Percentiles rank a stretch among this genome's conserved stretches.
Evolutionary conservation across 345 rosid species (phyloP).

Genomic region (Boechera stricta): DNA sequence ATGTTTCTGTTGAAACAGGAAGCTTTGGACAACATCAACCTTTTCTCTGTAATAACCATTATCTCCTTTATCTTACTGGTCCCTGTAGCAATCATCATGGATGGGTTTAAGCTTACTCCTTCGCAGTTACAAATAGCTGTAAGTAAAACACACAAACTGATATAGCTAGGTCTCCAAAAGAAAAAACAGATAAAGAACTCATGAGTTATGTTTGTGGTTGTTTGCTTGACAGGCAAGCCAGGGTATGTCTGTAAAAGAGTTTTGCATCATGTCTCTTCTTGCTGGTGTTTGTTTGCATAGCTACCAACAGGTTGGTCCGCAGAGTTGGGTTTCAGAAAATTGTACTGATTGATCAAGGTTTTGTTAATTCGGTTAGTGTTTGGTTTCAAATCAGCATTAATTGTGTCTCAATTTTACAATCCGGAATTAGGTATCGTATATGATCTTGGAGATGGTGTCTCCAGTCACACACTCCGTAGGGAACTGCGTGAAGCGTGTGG

Average conservation of each 20-base stretch:
- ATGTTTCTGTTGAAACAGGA: conserved; percentile 52
- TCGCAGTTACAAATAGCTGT: conserved; percentile 68
- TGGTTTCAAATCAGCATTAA: not conserved
- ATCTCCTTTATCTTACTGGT: conserved; percentile 69
- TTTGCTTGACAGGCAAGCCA: conserved; percentile 59
- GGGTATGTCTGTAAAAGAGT: conserved; percentile 60
- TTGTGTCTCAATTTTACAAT: not conserved
- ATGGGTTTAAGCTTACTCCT: conserved; percentile 74
- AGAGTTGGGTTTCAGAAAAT: not conserved
- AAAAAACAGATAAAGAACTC: not conserved
- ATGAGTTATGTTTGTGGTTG: conserved; percentile 1
- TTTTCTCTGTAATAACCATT: conserved; percentile 78
- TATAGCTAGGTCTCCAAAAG: not conserved
- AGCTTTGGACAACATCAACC: conserved; percentile 81
- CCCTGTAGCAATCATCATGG: conserved; percentile 68
- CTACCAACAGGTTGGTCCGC: conserved; percentile 72
- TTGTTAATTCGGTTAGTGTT: not conserved
- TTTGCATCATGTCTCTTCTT: conserved; percentile 61
- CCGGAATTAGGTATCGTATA: conserved; percentile 66
- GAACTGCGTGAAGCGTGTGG: conserved; percentile 83
- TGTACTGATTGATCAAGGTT: not conserved
- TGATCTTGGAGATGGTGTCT: conserved; percentile 77
- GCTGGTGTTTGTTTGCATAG: conserved; percentile 79
- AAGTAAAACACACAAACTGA: conserved; percentile 42
- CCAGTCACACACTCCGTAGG: conserved; percentile 90